Base-by-base conservation (phyloP, 2,329 filamentous ascomycete genomes). In the Cordyceps pruinosa region DNA sequence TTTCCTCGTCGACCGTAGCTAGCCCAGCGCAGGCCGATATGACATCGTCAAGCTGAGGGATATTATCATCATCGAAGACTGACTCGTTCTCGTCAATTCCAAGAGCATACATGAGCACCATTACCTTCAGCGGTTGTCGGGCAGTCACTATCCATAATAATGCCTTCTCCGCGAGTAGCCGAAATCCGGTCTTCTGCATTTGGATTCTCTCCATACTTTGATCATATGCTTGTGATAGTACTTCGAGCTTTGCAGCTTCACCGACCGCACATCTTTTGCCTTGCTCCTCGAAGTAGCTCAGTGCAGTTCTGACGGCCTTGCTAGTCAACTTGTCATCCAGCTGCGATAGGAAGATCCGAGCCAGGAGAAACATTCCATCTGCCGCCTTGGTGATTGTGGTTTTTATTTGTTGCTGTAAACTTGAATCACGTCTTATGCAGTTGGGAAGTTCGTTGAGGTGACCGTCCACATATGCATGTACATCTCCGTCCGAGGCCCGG, bases 51-150 rank as follows among this genome's bases (percentile, higher is more conserved):
- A 70, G 23, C 0, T 69, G 59, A 1, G 69, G 58, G 1, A 75
- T n/a, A 30, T 72, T 70, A 0, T 72, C 66, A 41, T 65, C n/a
- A 12, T 75, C 68, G 17, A 76, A 48, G 1, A 63, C 55, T 0
- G 54, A 1, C 6, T 63, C 37, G 0, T 57, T 64, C 5, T 53
- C 2, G 35, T 73, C 68, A 0, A 73, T 61, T 0, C 69, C 74
- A 13, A 79, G 66, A 0, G 74, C 74, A 59, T 75, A 66, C 55
- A 68, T 66, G 6, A 78, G 66, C 57, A 77, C 73, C 2, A 26
- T 2, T 1, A 56, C 63, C 1, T 58, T 67, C 0, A 78, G 57
- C 1, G 62, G 69, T 37, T 68, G 66, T 52, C 62, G 68, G 1
- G 72, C 66, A 44, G 57, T 73, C 0, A 63, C 66, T 10, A 78